Percentiles rank a stretch among this genome's conserved stretches.
phyloP scores from a whole-genome alignment of 805 yeast genomes.

The Candida methanosorbosa region DNA sequence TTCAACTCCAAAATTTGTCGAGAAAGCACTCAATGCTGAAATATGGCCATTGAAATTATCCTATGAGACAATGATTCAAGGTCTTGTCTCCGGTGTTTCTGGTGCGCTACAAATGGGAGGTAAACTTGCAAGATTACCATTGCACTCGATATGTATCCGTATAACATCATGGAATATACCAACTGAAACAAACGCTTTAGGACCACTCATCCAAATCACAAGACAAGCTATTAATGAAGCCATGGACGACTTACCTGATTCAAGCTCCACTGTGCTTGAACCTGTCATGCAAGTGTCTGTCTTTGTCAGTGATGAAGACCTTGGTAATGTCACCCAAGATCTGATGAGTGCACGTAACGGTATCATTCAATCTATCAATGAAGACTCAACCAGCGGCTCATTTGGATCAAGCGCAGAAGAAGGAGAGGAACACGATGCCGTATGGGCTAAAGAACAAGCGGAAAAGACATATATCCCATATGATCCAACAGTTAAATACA shows the following conservation, averaged over 20 bases:
- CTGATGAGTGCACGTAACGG: slow-evolving; percentile 74
- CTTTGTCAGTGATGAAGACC: slow-evolving; percentile 55
- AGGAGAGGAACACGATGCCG: slow-evolving; percentile 22
- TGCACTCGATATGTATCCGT: slow-evolving; percentile 53
- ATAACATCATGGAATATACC: slow-evolving; percentile 48
- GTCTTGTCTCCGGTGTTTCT: slow-evolving; percentile 47
- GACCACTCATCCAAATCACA: slow-evolving; percentile 35
- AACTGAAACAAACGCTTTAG: slow-evolving; percentile 30
- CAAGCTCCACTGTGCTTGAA: slow-evolving; percentile 55
- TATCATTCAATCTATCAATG: slow-evolving; percentile 61
- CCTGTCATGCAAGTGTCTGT: slow-evolving; percentile 80
- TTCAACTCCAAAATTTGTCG: slow-evolving; percentile 15
- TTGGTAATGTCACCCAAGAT: slow-evolving; percentile 83
- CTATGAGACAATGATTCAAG: slow-evolving; percentile 42
- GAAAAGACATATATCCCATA: slow-evolving; percentile 62
- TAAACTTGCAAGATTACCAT: slow-evolving; percentile 41
- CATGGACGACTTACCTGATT: slow-evolving; percentile 19
- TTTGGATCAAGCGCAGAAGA: slow-evolving; percentile 1
- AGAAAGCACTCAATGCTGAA: slow-evolving; percentile 11
- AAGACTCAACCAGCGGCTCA: slow-evolving; percentile 29
- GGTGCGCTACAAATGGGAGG: slow-evolving; percentile 67
- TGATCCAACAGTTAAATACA: slow-evolving; percentile 51
- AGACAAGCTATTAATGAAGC: slow-evolving; percentile 36
- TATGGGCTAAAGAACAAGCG: slow-evolving; percentile 48
- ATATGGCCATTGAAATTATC: slow-evolving; percentile 40